Evolutionary conservation across 2,329 filamentous ascomycete species (phyloP), one percentile per base, ranked within the genome.

Genomic region (Penicillium sp.): DNA sequence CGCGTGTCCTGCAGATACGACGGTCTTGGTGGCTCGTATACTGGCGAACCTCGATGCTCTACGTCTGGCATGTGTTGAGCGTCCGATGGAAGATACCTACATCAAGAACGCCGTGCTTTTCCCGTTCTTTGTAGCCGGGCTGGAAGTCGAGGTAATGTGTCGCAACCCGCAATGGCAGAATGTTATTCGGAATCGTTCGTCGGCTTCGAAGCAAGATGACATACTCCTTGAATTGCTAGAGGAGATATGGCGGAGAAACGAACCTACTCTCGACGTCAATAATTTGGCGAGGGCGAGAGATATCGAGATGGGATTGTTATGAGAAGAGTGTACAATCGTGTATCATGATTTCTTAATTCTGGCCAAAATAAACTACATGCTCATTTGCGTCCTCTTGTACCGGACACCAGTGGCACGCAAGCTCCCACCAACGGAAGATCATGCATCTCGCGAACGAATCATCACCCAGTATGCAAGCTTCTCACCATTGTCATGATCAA

Each of bases 251-350:
- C 20, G 43, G 7, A 47, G 43, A 10, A 44, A 53, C 14, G 53
- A 58, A 22, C 42, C 47, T 5, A 44, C 30, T 11, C 40, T 57
- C 2, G 57, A 46, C 44, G 55, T 66, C 10, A 52, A 69, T 46
- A 47, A 56, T 3, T 27, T 67, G 13, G 65, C 63, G 5, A 53
- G 53, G 5, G 38, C 30, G 11, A 55, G 41, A 30, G 60, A 50
- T 2, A n/a, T 67, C 2, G 66, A 69, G 33, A 53, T 67, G 38
- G 65, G 63, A 2, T 44, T 67, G 22, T n/a, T 64, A 22, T 63
- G 25, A 60, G 10, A 1, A 8, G 9, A 20, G 10, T 20, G 35
- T 20, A 20, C 9, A 20, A 13, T 3, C 8, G 9, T 11, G 35
- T 10, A 16, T 20, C 9, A 38, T 20, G 1, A 8, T 16, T 16